Conservation (phyloP, 139 green algal species). For the Chlorella sp. region DNA sequence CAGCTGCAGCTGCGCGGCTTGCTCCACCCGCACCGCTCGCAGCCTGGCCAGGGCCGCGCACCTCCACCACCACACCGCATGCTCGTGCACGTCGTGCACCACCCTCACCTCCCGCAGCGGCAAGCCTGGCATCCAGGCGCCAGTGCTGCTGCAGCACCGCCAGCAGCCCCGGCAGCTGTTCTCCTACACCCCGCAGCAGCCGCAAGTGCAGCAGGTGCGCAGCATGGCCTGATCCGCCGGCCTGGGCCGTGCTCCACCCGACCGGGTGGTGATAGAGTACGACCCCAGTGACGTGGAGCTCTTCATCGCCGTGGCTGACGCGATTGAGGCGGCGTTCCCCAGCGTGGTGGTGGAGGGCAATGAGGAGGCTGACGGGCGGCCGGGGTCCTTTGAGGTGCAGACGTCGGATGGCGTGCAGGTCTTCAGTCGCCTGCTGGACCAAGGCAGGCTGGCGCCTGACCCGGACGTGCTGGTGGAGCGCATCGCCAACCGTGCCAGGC, state of each 20-base stretch:
- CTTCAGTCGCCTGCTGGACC: conserved; percentile 33
- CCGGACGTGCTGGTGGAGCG: neutral
- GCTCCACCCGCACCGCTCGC: too few species aligned
- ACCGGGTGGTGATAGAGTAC: conserved; percentile 36
- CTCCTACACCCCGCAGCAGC: too few species aligned
- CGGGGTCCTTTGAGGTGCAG: conserved; percentile 38
- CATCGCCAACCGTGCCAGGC: neutral
- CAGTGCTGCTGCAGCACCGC: too few species aligned
- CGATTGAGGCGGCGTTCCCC: conserved; percentile 40
- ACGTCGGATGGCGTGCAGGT: conserved; percentile 21
- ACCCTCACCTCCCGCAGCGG: too few species aligned
- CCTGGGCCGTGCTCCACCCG: conserved; percentile 35
- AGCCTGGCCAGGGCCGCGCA: too few species aligned
- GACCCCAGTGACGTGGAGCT: conserved; percentile 32
- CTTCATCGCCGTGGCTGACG: conserved; percentile 41
- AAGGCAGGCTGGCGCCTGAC: neutral
- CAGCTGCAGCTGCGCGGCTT: too few species aligned
- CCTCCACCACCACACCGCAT: too few species aligned
- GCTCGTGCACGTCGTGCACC: too few species aligned
- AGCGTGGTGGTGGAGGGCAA: conserved; percentile 42
- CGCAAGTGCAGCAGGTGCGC: neutral
- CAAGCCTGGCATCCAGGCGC: too few species aligned
- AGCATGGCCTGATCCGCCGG: conserved; percentile 24
- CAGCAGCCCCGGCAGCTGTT: too few species aligned
- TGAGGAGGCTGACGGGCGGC: conserved; percentile 21